phyloP scores from a whole-genome alignment of 257 asterid species.

The Solanum lycopersicoides region DNA sequence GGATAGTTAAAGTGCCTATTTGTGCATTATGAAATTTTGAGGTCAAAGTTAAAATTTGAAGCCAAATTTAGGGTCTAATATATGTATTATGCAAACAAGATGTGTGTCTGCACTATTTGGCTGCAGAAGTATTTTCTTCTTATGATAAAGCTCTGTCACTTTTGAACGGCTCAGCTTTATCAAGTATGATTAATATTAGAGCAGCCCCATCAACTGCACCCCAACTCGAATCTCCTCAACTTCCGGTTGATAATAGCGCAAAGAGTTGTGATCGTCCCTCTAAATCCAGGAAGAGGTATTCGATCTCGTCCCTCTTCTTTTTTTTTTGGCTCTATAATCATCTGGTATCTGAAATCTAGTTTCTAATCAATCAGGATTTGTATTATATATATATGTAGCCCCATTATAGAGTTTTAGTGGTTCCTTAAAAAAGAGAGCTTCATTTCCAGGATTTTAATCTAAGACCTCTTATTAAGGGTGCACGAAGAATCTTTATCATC shows the following conservation, averaged over 20 bases:
- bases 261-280: background rate
- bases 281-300: background rate
- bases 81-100: too few species aligned
- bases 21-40: too few species aligned
- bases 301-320: background rate
- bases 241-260: background rate
- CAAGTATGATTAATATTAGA: background rate
- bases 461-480: background rate
- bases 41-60: too few species aligned
- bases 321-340: too few species aligned
- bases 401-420: background rate
- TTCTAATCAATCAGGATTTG: too few species aligned
- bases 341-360: background rate
- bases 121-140: constrained; percentile 15
- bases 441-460: background rate
- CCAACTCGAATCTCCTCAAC: background rate
- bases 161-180: background rate
- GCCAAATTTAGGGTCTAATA: too few species aligned
- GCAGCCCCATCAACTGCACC: too few species aligned
- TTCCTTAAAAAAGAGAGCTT: background rate
- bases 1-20: too few species aligned
- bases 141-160: constrained; percentile 25
- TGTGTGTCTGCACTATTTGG: background rate
- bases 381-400: background rate
- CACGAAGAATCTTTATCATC: background rate